phyloP scores from a whole-genome alignment of 2,329 filamentous ascomycete species.

The Stachybotrys elegans region DNA sequence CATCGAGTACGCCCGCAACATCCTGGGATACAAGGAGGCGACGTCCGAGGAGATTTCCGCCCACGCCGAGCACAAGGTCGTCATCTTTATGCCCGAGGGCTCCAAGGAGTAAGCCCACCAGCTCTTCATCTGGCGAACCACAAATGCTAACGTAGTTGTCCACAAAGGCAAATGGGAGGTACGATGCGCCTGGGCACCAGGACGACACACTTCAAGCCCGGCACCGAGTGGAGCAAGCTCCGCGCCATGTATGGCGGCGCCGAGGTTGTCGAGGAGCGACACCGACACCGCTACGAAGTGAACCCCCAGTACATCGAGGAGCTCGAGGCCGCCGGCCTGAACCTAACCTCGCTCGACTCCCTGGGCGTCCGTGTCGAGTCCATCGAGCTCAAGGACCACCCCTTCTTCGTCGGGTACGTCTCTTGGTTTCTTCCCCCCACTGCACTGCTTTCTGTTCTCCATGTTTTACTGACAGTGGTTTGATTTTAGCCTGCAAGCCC shows the following conservation, averaged over 20 bases:
- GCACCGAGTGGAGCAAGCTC: constrained; percentile 73
- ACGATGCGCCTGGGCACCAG: constrained; percentile 82
- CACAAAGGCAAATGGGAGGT: constrained; percentile 59
- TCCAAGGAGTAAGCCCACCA: constrained; percentile 31
- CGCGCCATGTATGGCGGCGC: constrained; percentile 65
- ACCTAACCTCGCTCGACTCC: constrained; percentile 76
- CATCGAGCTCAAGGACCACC: constrained; percentile 76
- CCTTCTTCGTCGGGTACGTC: constrained; percentile 62
- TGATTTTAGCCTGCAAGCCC: constrained; percentile 70
- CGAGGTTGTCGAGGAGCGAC: constrained; percentile 61
- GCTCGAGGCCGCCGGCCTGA: constrained; percentile 64
- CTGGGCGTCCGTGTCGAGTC: constrained; percentile 77
- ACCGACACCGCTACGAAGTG: constrained; percentile 87
- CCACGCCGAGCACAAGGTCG: constrained; percentile 59
- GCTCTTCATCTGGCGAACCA: not conserved
- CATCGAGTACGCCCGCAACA: constrained; percentile 77
- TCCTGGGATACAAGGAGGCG: constrained; percentile 58
- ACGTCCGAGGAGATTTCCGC: constrained; percentile 52
- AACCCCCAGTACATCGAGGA: constrained; percentile 71
- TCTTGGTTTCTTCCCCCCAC: no score
- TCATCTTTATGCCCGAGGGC: constrained; percentile 88
- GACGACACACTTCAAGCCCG: constrained; percentile 68
- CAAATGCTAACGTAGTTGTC: constrained; percentile 1
- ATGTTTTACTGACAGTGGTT: not conserved
- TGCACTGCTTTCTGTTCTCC: not conserved